A percentile compares a stretch with the other conserved stretches of the same genome.
Conservation (phyloP, 2,329 filamentous ascomycete species). For the Capronia epimyces region DNA sequence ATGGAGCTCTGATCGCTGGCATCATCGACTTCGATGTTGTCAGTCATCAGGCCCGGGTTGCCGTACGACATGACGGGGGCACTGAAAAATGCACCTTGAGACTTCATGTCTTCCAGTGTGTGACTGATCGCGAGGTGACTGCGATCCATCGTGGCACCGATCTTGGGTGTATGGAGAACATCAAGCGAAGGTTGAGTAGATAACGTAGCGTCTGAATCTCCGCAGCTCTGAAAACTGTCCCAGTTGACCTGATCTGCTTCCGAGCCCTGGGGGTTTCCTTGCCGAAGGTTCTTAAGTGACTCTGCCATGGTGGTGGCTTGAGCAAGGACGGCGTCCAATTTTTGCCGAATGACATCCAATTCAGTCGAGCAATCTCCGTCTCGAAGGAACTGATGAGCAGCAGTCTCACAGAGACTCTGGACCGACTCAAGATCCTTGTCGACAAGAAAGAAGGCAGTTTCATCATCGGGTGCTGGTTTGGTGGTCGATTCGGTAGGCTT, state of each 20-base stretch:
- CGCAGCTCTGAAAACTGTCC: slow-evolving; percentile 6
- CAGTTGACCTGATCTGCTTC: slow-evolving; percentile 15
- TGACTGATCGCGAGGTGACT: slow-evolving; percentile 6
- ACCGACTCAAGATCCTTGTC: slow-evolving; percentile 75
- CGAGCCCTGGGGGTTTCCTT: slow-evolving; percentile 26
- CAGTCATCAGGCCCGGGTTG: slow-evolving; percentile 4
- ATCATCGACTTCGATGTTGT: slow-evolving; percentile 28
- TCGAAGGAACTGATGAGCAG: slow-evolving; percentile 82
- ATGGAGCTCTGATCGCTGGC: slow-evolving; percentile 23
- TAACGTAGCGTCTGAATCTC: slow-evolving; percentile 9
- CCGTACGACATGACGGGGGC: slow-evolving; percentile 4
- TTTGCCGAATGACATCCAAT: slow-evolving; percentile 62
- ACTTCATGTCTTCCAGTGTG: slow-evolving; percentile 16
- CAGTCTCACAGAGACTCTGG: slow-evolving; percentile 76
- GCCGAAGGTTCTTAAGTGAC: slow-evolving; percentile 50
- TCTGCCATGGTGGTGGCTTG: slow-evolving; percentile 57
- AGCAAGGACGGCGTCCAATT: slow-evolving; percentile 59
- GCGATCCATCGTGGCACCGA: slow-evolving; percentile 1
- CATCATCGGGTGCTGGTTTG: slow-evolving; percentile 35
- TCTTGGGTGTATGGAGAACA: slow-evolving; percentile 11
- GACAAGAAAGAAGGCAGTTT: slow-evolving; percentile 63
- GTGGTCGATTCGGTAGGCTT: neutral
- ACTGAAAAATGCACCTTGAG: slow-evolving; percentile 12
- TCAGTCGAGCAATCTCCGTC: slow-evolving; percentile 79
- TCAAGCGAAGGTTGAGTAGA: slow-evolving; percentile 15